Percentiles rank a stretch among this genome's conserved stretches.
Conservation (phyloP, 768 basidiomycete genomes). For the Lactarius indigo region DNA sequence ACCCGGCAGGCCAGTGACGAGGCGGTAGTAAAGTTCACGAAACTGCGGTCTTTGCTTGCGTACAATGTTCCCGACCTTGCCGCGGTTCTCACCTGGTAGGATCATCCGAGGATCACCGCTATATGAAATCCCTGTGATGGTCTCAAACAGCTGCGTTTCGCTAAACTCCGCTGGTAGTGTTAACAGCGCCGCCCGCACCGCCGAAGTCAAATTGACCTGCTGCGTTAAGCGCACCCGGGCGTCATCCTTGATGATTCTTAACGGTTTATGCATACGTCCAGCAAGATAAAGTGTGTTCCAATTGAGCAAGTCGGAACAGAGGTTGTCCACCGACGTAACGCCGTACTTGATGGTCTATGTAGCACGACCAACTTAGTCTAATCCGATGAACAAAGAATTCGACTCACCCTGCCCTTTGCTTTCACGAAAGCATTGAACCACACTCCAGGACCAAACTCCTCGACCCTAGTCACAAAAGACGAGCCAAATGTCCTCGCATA, state of each 20-base stretch:
- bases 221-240: constrained; percentile 88
- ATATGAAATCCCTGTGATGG: constrained; percentile 85
- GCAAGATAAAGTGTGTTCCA: constrained; percentile 94
- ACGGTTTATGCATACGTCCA: constrained; percentile 96
- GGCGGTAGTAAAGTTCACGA: constrained; percentile 77
- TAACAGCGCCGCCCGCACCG: constrained; percentile 85
- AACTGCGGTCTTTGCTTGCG: constrained; percentile 78
- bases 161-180: constrained; percentile 80
- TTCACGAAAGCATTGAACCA: constrained; percentile 96
- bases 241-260: constrained; percentile 89
- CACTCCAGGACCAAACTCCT: constrained; percentile 76
- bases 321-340: constrained; percentile 83
- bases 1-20: constrained; percentile 75
- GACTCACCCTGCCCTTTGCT: constrained; percentile 77
- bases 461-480: constrained; percentile 72
- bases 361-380: not conserved
- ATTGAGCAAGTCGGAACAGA: constrained; percentile 86
- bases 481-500: constrained; percentile 84
- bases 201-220: constrained; percentile 90
- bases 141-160: constrained; percentile 78
- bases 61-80: constrained; percentile 94
- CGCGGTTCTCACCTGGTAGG: constrained; percentile 89
- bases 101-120: constrained; percentile 91
- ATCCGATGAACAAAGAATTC: constrained; percentile 6
- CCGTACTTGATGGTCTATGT: constrained; percentile 92